A percentile compares a stretch with the other conserved stretches of the same genome.
phyloP scores from a whole-genome alignment of 2,329 filamentous ascomycete genomes.

The Calonectria fujianensis region DNA sequence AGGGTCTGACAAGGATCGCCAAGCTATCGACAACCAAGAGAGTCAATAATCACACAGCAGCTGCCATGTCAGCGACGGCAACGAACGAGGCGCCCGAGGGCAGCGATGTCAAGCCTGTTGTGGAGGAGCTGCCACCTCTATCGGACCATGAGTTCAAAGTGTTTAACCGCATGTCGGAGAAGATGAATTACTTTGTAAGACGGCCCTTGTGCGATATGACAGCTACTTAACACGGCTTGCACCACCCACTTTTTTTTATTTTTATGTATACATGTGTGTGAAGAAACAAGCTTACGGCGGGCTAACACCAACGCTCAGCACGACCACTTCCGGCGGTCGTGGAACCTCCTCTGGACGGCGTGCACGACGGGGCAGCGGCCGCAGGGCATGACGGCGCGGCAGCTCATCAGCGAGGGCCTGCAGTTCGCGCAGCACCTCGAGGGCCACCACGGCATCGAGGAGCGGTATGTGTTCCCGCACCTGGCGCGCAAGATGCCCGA shows the following conservation, averaged over 20 bases:
- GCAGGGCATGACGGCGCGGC: constrained; percentile 77
- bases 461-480: constrained; percentile 85
- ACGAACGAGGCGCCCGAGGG: constrained; percentile 29
- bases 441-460: constrained; percentile 88
- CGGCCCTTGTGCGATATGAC: not conserved
- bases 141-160: constrained; percentile 79
- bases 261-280: too few relatives aligned
- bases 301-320: constrained; percentile 70
- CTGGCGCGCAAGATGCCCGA: constrained; percentile 87
- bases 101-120: constrained; percentile 35
- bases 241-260: not conserved
- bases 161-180: constrained; percentile 84
- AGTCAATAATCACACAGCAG: constrained; percentile 31
- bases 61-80: constrained; percentile 47
- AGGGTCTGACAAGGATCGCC: constrained; percentile 4
- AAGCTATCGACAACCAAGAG: constrained; percentile 3
- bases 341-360: constrained; percentile 82
- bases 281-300: not conserved
- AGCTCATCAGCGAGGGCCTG: constrained; percentile 81
- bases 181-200: constrained; percentile 83
- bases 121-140: constrained; percentile 73
- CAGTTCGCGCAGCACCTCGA: constrained; percentile 82
- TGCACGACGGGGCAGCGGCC: constrained; percentile 77
- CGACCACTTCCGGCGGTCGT: constrained; percentile 83
- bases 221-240: not conserved